Evolutionary conservation across 2,329 filamentous ascomycete genomes (phyloP).

Genomic region (Ilyonectria destructans): DNA sequence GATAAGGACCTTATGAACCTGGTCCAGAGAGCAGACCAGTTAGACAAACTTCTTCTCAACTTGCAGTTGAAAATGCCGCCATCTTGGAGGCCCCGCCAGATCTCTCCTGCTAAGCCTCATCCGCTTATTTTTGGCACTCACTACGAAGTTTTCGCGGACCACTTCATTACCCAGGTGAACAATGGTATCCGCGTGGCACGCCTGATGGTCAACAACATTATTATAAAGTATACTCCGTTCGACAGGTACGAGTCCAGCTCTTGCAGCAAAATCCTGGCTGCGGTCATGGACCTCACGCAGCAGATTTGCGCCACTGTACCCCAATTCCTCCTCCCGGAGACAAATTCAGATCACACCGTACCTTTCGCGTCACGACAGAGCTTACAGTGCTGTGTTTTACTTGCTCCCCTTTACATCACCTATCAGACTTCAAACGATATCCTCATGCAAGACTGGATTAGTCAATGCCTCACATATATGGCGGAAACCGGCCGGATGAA

Average conservation of each 20-base stretch:
- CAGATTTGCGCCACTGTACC: constrained; percentile 18
- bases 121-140: neutral
- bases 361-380: constrained; percentile 1
- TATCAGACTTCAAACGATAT: neutral
- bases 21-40: neutral
- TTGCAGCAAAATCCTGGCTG: neutral
- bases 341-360: neutral
- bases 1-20: neutral
- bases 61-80: neutral
- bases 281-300: neutral
- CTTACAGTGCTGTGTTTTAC: constrained; percentile 7
- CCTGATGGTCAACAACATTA: neutral
- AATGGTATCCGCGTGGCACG: constrained; percentile 9
- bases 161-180: constrained; percentile 8
- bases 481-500: neutral
- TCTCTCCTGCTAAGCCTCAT: neutral
- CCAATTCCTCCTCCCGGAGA: constrained; percentile 9
- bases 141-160: neutral
- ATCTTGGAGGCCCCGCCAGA: neutral
- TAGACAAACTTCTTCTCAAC: neutral
- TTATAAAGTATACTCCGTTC: neutral
- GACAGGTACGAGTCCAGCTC: neutral
- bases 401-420: constrained; percentile 7
- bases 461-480: constrained; percentile 3
- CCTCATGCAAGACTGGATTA: constrained; percentile 5